These are phyloP conservation scores for Dunaliella primolecta DNA, from an alignment of 139 green algal genomes.

Conservation along the genomic window DNA sequence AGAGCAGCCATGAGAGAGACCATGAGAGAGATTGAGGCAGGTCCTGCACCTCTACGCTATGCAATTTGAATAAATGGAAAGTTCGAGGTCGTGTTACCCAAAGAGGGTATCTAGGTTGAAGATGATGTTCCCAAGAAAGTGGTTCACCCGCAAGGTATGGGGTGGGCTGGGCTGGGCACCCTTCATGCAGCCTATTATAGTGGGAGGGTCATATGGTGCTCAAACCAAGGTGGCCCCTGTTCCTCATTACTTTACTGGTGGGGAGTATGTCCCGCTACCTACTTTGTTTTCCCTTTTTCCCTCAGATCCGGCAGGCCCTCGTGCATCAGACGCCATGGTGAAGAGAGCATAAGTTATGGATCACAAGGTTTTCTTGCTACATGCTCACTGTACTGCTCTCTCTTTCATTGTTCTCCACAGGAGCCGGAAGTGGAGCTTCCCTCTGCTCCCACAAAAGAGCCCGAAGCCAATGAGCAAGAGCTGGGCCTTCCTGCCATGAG, in stretches of 20 bases:
- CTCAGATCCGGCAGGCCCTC: too few species aligned
- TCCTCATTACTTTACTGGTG: neutral
- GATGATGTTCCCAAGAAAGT: too few species aligned
- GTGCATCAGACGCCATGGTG: neutral
- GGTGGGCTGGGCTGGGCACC: too few species aligned
- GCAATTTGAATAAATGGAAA: neutral
- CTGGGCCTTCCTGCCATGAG: neutral
- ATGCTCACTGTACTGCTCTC: neutral
- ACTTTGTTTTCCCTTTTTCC: neutral
- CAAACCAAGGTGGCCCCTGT: too few species aligned
- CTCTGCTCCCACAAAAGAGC: conserved; percentile 30
- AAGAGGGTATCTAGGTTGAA: too few species aligned
- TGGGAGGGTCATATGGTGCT: too few species aligned
- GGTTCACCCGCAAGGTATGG: too few species aligned
- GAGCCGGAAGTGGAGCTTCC: conserved; percentile 64
- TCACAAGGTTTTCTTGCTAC: neutral
- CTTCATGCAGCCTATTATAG: too few species aligned
- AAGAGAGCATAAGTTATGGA: too few species aligned
- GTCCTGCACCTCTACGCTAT: neutral
- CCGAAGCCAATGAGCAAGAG: conserved; percentile 34
- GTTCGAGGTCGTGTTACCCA: neutral
- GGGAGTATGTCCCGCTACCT: neutral
- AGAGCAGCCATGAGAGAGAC: neutral
- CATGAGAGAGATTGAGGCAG: neutral
- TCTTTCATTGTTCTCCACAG: conserved; percentile 19